Base-by-base conservation (phyloP, 305 asterid species). In the Coffea humblotiana region DNA sequence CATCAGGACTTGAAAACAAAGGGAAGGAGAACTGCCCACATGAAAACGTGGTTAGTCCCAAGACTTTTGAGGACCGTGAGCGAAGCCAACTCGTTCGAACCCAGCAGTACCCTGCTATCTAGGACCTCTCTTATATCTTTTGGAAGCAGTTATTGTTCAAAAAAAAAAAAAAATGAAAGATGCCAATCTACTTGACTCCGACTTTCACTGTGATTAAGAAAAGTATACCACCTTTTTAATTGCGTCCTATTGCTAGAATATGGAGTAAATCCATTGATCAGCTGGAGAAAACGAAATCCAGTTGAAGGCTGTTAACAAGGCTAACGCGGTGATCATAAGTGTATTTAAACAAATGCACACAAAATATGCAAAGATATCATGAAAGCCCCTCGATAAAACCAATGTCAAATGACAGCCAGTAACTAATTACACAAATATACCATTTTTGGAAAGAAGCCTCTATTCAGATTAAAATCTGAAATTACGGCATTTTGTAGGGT, bases 1-100 rank as follows among this genome's bases (percentile, higher is more conserved):
- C 21, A 80, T 74, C 37, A 29, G 13, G 83, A 70, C 81, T n/a
- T 40, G 2, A 14, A 18, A 16, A 11, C 43, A 37, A 37, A 15
- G 35, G 5, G 78, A 35, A 9, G 32, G 2, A 32, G 56, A 27
- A 40, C 12, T 56, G 18, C 77, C 83, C 79, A 65, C 82, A 21
- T 2, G 14, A 25, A 54, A 29, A 27, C 25, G 35, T 32, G 54
- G 25, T 18, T 29, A 29, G 32, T 29, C 32, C 32, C 32, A 58
- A 29, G 43, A 14, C 13, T 27, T 65, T 65, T 65, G 19, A 29
- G 29, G 21, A 37, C 70, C 58, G 6, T 13, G 23, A 8, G 2
- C 25, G n/a, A 14, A 45, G 51, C 47, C 47, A 61, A 51, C 25
- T 37, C 6, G 43, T 37, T 37, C 43, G 43, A 37, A 2, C 43